Evolutionary conservation across 2,329 filamentous ascomycete genomes (phyloP).

Genomic region (Lachnellula arida): DNA sequence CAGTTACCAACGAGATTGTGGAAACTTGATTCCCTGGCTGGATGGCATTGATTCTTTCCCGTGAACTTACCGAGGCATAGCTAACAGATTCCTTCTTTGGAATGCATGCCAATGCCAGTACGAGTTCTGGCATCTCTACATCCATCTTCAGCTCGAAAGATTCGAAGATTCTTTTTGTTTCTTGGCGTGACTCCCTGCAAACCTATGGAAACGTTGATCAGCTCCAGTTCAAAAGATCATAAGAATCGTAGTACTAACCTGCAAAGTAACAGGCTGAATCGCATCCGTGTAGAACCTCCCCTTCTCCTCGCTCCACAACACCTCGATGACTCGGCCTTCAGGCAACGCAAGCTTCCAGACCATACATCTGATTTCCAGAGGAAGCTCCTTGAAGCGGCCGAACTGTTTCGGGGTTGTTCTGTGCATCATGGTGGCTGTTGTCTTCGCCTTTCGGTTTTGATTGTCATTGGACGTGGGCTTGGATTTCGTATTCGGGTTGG

Average conservation of each 20-base stretch:
- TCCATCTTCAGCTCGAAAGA: background rate
- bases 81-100: too few relatives aligned
- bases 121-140: background rate
- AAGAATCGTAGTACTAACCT: background rate
- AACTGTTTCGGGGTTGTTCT: background rate
- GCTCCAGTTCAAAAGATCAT: background rate
- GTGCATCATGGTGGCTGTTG: background rate
- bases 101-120: background rate
- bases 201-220: background rate
- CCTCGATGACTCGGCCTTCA: background rate
- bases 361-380: background rate
- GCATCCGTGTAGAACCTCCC: background rate
- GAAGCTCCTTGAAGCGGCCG: background rate
- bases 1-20: too few relatives aligned
- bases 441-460: background rate
- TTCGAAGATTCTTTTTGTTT: background rate
- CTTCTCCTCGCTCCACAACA: background rate
- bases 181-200: background rate
- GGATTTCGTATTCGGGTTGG: background rate
- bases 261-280: background rate
- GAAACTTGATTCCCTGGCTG: background rate
- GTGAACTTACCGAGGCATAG: background rate
- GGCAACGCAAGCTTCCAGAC: background rate
- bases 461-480: background rate
- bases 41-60: background rate